A percentile compares a stretch with the other conserved stretches of the same genome.
Evolutionary conservation across 1,284 basidiomycete genomes (phyloP).

Genomic region (Gymnopus androsaceus): DNA sequence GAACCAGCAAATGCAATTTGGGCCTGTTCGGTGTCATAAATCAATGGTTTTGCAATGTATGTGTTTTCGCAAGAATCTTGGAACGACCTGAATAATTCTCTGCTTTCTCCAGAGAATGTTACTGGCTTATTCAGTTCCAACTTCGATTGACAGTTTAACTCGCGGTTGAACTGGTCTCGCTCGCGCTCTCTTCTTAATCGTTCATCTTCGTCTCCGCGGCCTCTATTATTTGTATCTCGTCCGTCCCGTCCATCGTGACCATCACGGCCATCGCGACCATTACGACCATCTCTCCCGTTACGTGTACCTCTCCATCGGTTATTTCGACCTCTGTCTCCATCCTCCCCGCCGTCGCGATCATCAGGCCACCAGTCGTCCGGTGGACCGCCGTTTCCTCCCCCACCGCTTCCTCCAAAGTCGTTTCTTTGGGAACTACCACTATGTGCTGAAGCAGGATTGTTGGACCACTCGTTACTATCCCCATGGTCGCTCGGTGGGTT

Average conservation of each 20-base stretch:
- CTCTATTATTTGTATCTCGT: neutral
- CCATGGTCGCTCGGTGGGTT: no score
- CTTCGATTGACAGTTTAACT: neutral
- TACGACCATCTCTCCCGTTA: neutral
- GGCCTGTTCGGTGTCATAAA: neutral
- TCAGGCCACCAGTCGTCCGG: no score
- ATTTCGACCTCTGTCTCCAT: no score
- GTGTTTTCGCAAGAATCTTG: neutral
- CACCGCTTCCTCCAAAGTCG: no score
- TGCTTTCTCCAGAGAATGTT: neutral
- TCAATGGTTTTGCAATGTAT: neutral
- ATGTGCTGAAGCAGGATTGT: no score
- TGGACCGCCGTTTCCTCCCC: no score
- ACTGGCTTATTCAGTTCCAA: constrained; percentile 3
- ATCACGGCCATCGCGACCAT: no score
- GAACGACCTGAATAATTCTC: neutral
- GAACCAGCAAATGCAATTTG: constrained; percentile 1
- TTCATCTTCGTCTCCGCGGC: neutral
- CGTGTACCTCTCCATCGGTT: no score
- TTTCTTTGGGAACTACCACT: no score
- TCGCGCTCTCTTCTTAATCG: neutral
- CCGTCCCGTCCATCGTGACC: neutral
- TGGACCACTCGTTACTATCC: no score
- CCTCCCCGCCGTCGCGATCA: no score
- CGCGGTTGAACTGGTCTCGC: no score